Evolutionary conservation across 108 stramenopile species (phyloP).

Genomic region (Skeletonema marinoi): DNA sequence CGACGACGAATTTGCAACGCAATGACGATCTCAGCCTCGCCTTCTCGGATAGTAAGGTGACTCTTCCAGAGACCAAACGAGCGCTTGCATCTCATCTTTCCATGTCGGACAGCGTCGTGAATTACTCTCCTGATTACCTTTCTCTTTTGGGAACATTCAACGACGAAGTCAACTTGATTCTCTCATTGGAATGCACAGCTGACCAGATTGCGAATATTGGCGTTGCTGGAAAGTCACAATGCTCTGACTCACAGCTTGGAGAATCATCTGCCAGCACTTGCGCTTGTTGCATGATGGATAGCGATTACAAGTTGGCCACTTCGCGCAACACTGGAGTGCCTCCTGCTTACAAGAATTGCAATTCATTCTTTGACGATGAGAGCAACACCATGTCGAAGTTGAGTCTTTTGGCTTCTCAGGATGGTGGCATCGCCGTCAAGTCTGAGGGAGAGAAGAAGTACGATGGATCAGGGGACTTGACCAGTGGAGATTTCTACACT

Average conservation of each 20-base stretch:
- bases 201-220: constrained; percentile 59
- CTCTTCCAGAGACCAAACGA: constrained; percentile 29
- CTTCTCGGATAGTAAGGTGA: constrained; percentile 35
- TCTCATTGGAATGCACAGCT: constrained; percentile 42
- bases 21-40: constrained; percentile 36
- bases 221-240: constrained; percentile 39
- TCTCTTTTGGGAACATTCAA: constrained; percentile 44
- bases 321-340: constrained; percentile 31
- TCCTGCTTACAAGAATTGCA: constrained; percentile 37
- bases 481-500: constrained; percentile 40
- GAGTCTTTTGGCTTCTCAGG: constrained; percentile 53
- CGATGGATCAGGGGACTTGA: constrained; percentile 45
- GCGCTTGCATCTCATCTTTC: constrained; percentile 40
- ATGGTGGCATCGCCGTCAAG: constrained; percentile 56
- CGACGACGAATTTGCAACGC: constrained; percentile 46
- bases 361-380: constrained; percentile 46
- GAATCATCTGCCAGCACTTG: constrained; percentile 37
- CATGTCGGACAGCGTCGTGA: constrained; percentile 44
- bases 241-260: constrained; percentile 30
- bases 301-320: constrained; percentile 18
- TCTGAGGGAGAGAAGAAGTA: constrained; percentile 55
- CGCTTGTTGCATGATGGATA: constrained; percentile 56
- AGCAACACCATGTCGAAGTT: constrained; percentile 33
- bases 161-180: constrained; percentile 50
- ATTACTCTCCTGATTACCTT: constrained; percentile 51